Base-by-base conservation (phyloP, 495 filamentous ascomycete species). In the Chaetomium fimeti region DNA sequence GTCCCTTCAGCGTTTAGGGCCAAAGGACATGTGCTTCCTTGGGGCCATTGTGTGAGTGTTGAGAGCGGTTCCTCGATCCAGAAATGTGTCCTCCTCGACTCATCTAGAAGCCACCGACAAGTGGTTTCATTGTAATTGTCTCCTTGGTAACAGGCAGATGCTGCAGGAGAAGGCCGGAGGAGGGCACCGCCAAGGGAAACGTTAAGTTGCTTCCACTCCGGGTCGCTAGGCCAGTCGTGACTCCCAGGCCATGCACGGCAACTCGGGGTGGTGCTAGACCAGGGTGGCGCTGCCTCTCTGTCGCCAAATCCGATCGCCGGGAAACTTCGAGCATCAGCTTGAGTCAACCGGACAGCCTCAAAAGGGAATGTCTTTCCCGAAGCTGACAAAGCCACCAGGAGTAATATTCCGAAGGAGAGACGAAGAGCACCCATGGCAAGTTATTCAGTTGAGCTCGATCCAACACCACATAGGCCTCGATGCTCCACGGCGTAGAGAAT, bases 61-160 rank as follows among this genome's bases (percentile, higher is more conserved):
- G 71, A 45, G 64, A 75, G 60, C 16, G 77, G 77, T 27, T 78
- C 67, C n/a, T 77, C 69, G 22, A 77, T 29, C 22, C 32, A 59
- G 13, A 57, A 57, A 22, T 57, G 55, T 7, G 54, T 69, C 56
- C 36, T 59, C 53, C 61, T 69, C 24, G 62, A 72, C 68, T 55
- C 62, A 40, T 29, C 65, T 8, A 45, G 72, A 24, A 64, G 62
- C 38, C 47, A 76, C 2, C 69, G 66, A 65, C 84, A 87, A 53
- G 75, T 69, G 0, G 69, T 67, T 2, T 70, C 69, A 65, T 84
- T 75, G 57, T 82, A 82, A 15, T 74, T 65, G 0, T 76, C 73
- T 43, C 77, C 77, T 9, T 74, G 76, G 52, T 86, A 86, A 62
- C 85, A 88, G 8, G 79, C 78, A 1, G 81, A 74, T 2, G 78